These are phyloP conservation scores for Candida argentea DNA, from an alignment of 805 yeast species.

Conservation along the genomic window DNA sequence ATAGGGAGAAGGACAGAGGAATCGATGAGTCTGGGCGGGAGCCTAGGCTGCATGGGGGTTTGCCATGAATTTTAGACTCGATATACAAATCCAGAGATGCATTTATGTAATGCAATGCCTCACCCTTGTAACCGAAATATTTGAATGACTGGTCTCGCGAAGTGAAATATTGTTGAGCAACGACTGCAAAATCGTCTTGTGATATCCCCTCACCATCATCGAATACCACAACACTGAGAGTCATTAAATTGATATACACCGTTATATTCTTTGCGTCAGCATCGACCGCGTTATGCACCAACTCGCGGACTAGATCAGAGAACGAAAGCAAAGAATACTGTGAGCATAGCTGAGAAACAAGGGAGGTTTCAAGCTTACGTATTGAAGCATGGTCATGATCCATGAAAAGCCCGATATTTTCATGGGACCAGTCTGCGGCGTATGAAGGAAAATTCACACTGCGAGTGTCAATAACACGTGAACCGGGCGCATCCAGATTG, in stretches of 20 bases:
- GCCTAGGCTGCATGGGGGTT: no score
- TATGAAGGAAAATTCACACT: no score
- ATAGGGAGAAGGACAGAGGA: no score
- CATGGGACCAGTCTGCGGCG: no score
- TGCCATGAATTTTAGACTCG: slow-evolving; percentile 26
- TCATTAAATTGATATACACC: slow-evolving; percentile 22
- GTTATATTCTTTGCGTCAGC: slow-evolving; percentile 33
- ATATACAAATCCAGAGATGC: slow-evolving; percentile 32
- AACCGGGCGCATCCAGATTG: no score
- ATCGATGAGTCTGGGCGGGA: no score
- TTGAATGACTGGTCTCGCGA: slow-evolving; percentile 3
- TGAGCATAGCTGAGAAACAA: slow-evolving; percentile 13
- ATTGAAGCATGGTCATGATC: slow-evolving; percentile 1
- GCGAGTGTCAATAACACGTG: no score
- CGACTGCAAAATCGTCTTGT: slow-evolving; percentile 31
- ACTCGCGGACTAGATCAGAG: slow-evolving; percentile 35
- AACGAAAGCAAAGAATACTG: slow-evolving; percentile 26
- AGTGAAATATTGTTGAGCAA: slow-evolving; percentile 36
- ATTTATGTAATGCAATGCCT: slow-evolving; percentile 6
- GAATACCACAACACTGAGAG: slow-evolving; percentile 28
- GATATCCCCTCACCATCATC: slow-evolving; percentile 72
- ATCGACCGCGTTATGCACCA: slow-evolving; percentile 48
- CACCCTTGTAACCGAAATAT: slow-evolving; percentile 6
- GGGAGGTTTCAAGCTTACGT: slow-evolving; percentile 7
- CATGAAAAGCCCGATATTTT: not conserved